Evolutionary conservation across 1,284 basidiomycete species (phyloP), one percentile per base, ranked within the genome.

Genomic region (Athelia psychrophila): DNA sequence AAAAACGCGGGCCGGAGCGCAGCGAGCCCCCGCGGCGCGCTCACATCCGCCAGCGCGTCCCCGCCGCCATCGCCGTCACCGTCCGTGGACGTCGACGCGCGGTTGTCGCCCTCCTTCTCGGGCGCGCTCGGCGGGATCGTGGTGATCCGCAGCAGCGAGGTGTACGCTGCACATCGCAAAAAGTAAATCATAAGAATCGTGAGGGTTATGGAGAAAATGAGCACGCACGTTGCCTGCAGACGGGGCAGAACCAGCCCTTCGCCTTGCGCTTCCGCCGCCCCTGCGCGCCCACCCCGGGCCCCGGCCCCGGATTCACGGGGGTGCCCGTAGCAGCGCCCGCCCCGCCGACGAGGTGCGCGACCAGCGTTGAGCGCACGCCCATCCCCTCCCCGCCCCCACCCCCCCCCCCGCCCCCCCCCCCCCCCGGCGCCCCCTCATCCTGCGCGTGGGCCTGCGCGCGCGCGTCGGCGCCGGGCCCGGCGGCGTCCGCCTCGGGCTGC

Each of bases 221-320:
- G n/a, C 15, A 75, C 86, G 68, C 59, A 88, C 86, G 91, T 76
- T 95, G 93, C 60, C 93, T 80, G 66, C 93, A 95, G 48, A 95
- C 91, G 25, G 93, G 93, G 66, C 93, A 95, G 79, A 91, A 93
- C 93, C 93, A 95, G 15, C 93, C 93, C 70, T 95, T 95, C 1
- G 91, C 88, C 72, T 91, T 94, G 59, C 92, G 79, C 76, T 93
- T 94, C 64, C 93, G 77, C 51, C 91, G 69, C 2, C 80, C 68
- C 47, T 76, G 68, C 18, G 71, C 57, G 1, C 58, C 56, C 9
- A 60, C 56, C 6, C 60, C 56, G 15, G 68, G 62, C 1, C 59
- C 57, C 15, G 60, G 49, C n/a, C 60, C 47, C 4, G 57, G 55
- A 58, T 56, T 48, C 6, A 56, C 59, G 25, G 54, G 46, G 10